Evolutionary conservation across 2,329 filamentous ascomycete species (phyloP).

Genomic region (Fonsecaea pedrosoi): DNA sequence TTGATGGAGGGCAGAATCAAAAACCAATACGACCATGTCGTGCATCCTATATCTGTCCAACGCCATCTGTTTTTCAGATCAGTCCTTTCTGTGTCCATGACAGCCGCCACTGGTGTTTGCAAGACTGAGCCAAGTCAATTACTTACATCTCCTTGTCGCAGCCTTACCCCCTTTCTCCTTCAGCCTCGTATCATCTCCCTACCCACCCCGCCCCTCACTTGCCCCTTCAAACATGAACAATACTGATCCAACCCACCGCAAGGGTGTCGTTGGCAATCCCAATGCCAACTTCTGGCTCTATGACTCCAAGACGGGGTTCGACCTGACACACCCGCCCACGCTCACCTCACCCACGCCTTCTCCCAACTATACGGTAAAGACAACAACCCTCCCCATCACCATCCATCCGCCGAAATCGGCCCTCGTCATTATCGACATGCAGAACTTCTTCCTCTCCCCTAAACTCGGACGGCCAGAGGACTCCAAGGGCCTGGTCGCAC

Average conservation of each 20-base stretch:
- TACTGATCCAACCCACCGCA: slow-evolving; percentile 39
- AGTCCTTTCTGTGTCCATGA: background rate
- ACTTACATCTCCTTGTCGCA: background rate
- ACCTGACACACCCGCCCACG: slow-evolving; percentile 53
- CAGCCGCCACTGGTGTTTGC: background rate
- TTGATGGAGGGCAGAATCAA: background rate
- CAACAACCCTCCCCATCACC: slow-evolving; percentile 44
- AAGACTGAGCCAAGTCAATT: background rate
- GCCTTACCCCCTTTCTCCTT: slow-evolving; percentile 18
- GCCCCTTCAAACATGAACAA: slow-evolving; percentile 29
- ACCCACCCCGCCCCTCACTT: background rate
- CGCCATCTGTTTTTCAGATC: background rate
- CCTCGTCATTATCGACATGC: slow-evolving; percentile 61
- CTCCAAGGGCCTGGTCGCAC: slow-evolving; percentile 53
- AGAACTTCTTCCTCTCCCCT: slow-evolving; percentile 60
- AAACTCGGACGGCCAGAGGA: slow-evolving; percentile 50
- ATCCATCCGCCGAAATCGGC: slow-evolving; percentile 54
- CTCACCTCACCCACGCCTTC: slow-evolving; percentile 39
- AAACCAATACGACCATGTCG: background rate
- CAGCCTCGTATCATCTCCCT: slow-evolving; percentile 25
- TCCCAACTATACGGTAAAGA: slow-evolving; percentile 37
- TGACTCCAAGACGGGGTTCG: slow-evolving; percentile 52
- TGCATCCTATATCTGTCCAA: background rate
- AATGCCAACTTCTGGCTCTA: slow-evolving; percentile 54
- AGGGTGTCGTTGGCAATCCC: slow-evolving; percentile 51